These are phyloP conservation scores for Pseudogymnoascus sp. DNA, from an alignment of 2,329 filamentous ascomycete species.

Conservation along the genomic window DNA sequence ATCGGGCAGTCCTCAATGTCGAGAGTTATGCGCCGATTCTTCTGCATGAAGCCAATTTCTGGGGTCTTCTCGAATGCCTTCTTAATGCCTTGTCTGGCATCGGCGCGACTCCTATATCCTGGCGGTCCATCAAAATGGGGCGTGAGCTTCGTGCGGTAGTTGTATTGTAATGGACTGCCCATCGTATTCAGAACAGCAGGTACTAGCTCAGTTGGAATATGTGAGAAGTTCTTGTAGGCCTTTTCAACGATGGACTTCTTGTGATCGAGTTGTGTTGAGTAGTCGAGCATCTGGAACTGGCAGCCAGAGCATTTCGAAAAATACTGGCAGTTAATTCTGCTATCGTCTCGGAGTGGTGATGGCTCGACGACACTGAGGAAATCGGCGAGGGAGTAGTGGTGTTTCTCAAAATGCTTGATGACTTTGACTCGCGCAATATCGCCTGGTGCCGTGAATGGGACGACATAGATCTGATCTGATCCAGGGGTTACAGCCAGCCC, in stretches of 20 bases:
- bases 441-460: constrained; percentile 82
- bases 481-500: constrained; percentile 66
- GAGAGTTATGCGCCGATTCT: constrained; percentile 69
- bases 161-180: constrained; percentile 81
- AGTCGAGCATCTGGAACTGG: constrained; percentile 95
- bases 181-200: constrained; percentile 77
- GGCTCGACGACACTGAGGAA: constrained; percentile 69
- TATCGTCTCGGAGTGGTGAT: constrained; percentile 67
- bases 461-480: constrained; percentile 64
- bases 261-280: constrained; percentile 72
- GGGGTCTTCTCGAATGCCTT: constrained; percentile 57
- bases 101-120: constrained; percentile 34
- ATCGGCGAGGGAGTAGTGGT: constrained; percentile 69
- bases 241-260: constrained; percentile 85
- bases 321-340: constrained; percentile 72
- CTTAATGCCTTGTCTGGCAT: constrained; percentile 41
- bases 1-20: constrained; percentile 98
- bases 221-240: constrained; percentile 85
- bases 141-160: constrained; percentile 92
- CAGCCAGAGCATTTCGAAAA: constrained; percentile 84
- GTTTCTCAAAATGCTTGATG: constrained; percentile 57
- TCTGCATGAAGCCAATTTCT: constrained; percentile 81
- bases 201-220: constrained; percentile 64
- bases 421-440: constrained; percentile 74
- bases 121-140: constrained; percentile 86